Evolutionary conservation across 805 yeast species (phyloP).

Genomic region (Saccharomycodes ludwigii): DNA sequence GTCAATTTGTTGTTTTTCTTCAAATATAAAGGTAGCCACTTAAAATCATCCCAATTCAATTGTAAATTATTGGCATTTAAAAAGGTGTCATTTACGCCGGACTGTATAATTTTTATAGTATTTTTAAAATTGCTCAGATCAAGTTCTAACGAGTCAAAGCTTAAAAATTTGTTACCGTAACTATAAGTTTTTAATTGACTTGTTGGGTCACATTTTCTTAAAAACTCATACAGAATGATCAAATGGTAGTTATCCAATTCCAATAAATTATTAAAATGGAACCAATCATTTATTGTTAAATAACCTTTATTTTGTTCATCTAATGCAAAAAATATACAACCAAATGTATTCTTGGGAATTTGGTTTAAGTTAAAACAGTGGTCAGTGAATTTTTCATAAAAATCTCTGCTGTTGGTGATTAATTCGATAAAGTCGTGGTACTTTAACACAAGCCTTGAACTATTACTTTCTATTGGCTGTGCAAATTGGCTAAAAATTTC

Average conservation of each 20-base stretch:
- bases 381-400: slow-evolving; percentile 22
- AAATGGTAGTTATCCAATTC: slow-evolving; percentile 37
- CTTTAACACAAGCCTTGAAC: slow-evolving; percentile 20
- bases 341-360: slow-evolving; percentile 46
- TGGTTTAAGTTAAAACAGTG: slow-evolving; percentile 34
- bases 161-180: slow-evolving; percentile 26
- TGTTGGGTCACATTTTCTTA: slow-evolving; percentile 32
- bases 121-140: slow-evolving; percentile 20
- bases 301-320: slow-evolving; percentile 64
- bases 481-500: slow-evolving; percentile 35
- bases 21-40: slow-evolving; percentile 18
- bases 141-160: slow-evolving; percentile 26
- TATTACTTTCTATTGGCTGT: not conserved
- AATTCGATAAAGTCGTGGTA: slow-evolving; percentile 26
- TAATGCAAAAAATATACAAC: slow-evolving; percentile 67
- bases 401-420: slow-evolving; percentile 21
- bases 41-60: slow-evolving; percentile 25
- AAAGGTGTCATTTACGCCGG: slow-evolving; percentile 21
- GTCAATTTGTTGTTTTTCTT: slow-evolving; percentile 13
- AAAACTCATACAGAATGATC: slow-evolving; percentile 40
- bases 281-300: slow-evolving; percentile 60
- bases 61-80: slow-evolving; percentile 14
- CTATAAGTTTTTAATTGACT: slow-evolving; percentile 23
- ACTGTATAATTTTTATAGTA: slow-evolving; percentile 23
- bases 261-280: slow-evolving; percentile 46